phyloP scores from a whole-genome alignment of 805 yeast genomes.

The Metschnikowia noctiluminum region DNA sequence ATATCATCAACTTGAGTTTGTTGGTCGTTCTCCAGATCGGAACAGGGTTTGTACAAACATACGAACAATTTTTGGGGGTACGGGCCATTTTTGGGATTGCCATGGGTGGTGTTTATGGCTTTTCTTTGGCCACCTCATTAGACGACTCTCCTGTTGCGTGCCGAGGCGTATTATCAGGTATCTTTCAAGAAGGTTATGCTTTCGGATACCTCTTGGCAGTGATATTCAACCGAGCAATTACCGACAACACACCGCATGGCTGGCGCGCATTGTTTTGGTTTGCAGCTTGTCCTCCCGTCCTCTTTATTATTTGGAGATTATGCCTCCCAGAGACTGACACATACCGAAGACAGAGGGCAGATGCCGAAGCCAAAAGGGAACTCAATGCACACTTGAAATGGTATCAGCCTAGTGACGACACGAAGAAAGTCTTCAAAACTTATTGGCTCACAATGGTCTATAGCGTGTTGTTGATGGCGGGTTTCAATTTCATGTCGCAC shows the following conservation, averaged over 20 bases:
- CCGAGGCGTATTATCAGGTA: conserved; percentile 59
- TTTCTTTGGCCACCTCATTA: conserved; percentile 61
- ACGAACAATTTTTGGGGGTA: conserved; percentile 56
- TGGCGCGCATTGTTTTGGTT: conserved; percentile 73
- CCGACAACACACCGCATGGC: conserved; percentile 42
- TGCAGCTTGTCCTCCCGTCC: conserved; percentile 63
- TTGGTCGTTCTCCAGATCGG: conserved; percentile 58
- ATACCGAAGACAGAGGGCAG: conserved; percentile 29
- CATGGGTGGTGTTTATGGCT: conserved; percentile 72
- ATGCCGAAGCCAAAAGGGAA: conserved; percentile 11
- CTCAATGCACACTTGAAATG: conserved; percentile 11
- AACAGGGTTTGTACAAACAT: conserved; percentile 57
- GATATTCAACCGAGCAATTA: conserved; percentile 59
- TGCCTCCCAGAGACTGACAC: conserved; percentile 57
- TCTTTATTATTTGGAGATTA: conserved; percentile 57
- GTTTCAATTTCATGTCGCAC: conserved; percentile 41
- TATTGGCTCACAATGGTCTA: conserved; percentile 64
- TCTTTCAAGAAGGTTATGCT: conserved; percentile 80
- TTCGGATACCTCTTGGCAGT: conserved; percentile 66
- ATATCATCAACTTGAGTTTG: conserved; percentile 42
- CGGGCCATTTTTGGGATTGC: conserved; percentile 65
- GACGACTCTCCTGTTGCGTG: conserved; percentile 60
- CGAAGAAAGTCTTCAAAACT: conserved; percentile 30
- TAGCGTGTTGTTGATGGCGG: conserved; percentile 47
- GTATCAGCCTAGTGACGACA: conserved; percentile 10